Conservation (phyloP, 306 rosid genomes). For the Psophocarpus tetragonolobus region DNA sequence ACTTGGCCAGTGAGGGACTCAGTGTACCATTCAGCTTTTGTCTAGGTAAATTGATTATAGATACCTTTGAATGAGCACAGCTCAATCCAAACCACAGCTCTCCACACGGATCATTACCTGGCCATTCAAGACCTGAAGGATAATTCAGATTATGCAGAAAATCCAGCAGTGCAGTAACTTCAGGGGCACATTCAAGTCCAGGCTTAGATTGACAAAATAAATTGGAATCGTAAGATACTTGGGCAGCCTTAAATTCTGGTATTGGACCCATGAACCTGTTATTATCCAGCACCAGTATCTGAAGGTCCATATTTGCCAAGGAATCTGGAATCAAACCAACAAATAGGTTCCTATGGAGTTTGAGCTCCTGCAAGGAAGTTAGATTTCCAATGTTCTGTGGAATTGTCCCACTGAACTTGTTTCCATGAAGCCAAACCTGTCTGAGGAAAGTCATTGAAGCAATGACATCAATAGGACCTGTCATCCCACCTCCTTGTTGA, state of each 20-base stretch:
- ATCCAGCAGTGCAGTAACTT: conserved; percentile 61
- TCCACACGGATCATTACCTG: conserved; percentile 70
- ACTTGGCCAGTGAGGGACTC: conserved; percentile 65
- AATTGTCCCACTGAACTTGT: conserved; percentile 63
- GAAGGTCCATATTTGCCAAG: conserved; percentile 62
- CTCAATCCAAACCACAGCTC: conserved; percentile 69
- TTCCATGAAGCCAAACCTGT: conserved; percentile 82
- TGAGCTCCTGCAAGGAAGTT: conserved; percentile 61
- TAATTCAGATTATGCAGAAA: conserved; percentile 57
- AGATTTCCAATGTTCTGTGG: conserved; percentile 62
- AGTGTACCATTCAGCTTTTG: conserved; percentile 57
- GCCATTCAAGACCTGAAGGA: conserved; percentile 67
- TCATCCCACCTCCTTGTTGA: conserved; percentile 61
- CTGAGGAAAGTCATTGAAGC: conserved; percentile 59
- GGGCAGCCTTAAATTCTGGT: conserved; percentile 61
- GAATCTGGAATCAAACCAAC: conserved; percentile 65
- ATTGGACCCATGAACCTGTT: conserved; percentile 72
- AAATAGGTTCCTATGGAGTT: conserved; percentile 66
- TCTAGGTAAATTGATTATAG: conserved; percentile 57
- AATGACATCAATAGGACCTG: conserved; percentile 62
- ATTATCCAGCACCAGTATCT: conserved; percentile 55
- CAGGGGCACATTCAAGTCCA: conserved; percentile 58
- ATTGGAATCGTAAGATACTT: conserved; percentile 55
- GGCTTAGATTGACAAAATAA: conserved; percentile 64
- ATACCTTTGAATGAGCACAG: conserved; percentile 56